phyloP scores from a whole-genome alignment of 2,329 filamentous ascomycete species.

The Chaetomiaceae sp. region DNA sequence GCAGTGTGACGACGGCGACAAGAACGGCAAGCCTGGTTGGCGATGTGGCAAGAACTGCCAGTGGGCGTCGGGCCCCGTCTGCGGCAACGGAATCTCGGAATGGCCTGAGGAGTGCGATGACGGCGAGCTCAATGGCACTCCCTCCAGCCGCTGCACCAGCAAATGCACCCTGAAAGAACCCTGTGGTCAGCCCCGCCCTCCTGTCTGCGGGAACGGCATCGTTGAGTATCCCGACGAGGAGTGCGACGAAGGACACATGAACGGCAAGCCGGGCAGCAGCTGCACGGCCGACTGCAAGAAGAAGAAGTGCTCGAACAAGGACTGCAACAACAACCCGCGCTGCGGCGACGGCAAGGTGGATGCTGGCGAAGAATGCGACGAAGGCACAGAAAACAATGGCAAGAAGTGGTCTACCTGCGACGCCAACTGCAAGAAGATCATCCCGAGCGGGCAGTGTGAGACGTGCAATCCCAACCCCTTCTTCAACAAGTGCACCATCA shows the following conservation, averaged over 20 bases:
- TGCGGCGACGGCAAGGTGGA: constrained; percentile 13
- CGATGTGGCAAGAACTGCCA: constrained; percentile 15
- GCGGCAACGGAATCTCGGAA: constrained; percentile 20
- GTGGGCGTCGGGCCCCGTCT: not conserved
- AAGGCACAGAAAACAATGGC: constrained; percentile 16
- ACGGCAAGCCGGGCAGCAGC: constrained; percentile 13
- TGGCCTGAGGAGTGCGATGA: constrained; percentile 21
- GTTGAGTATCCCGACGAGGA: constrained; percentile 14
- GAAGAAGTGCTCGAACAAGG: not conserved
- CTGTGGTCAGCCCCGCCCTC: constrained; percentile 14
- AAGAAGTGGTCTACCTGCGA: constrained; percentile 10
- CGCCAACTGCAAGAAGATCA: constrained; percentile 11
- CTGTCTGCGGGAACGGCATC: constrained; percentile 20
- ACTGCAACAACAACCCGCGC: not conserved
- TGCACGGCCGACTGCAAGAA: constrained; percentile 15
- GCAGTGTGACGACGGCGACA: constrained; percentile 18
- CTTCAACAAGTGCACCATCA: constrained; percentile 23
- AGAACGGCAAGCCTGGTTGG: constrained; percentile 13
- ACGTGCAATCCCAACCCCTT: constrained; percentile 22
- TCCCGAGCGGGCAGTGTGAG: constrained; percentile 3
- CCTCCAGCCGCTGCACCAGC: constrained; percentile 6
- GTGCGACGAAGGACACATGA: constrained; percentile 18
- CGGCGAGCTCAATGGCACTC: constrained; percentile 19
- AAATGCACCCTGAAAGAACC: constrained; percentile 11
- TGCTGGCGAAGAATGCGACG: constrained; percentile 18